A percentile compares a stretch with the other conserved stretches of the same genome.
Conservation (phyloP, 1,139 yeast species). For the Pichia sp. region DNA sequence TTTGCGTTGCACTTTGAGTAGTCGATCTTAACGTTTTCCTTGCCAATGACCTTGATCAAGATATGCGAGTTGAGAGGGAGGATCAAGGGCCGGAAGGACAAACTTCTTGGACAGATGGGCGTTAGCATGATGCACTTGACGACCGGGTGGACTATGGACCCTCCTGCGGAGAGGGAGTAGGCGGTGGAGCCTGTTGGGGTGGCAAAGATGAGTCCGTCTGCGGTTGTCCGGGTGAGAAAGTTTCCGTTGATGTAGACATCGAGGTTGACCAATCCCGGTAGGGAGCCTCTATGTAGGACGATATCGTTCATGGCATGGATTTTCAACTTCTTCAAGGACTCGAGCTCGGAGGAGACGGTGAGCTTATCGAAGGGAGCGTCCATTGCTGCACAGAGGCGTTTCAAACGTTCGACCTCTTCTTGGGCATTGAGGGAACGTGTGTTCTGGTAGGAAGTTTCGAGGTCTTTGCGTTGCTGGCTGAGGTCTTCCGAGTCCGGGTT, state of each 20-base stretch:
- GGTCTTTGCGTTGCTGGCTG: constrained; percentile 13
- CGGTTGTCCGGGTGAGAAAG: constrained; percentile 81
- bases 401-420: constrained; percentile 16
- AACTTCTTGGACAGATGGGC: constrained; percentile 85
- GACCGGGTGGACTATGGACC: constrained; percentile 85
- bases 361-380: constrained; percentile 17
- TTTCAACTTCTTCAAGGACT: constrained; percentile 28
- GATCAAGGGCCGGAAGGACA: constrained; percentile 80
- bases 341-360: constrained; percentile 4
- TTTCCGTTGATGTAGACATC: constrained; percentile 80
- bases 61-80: constrained; percentile 63
- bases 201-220: constrained; percentile 80
- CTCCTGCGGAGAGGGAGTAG: constrained; percentile 84
- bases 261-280: constrained; percentile 78
- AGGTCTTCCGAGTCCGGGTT: constrained; percentile 19
- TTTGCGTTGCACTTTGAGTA: constrained; percentile 36
- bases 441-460: constrained; percentile 9
- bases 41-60: constrained; percentile 58
- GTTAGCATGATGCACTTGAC: constrained; percentile 80
- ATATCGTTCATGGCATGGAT: constrained; percentile 89
- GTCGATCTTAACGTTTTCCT: constrained; percentile 26
- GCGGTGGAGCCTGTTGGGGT: constrained; percentile 98
- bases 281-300: constrained; percentile 79
- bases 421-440: constrained; percentile 1
- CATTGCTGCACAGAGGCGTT: constrained; percentile 16